Percentiles rank a stretch among this genome's conserved stretches.
Conservation (phyloP, 2,329 filamentous ascomycete species). For the Aspergillus vadensis region DNA sequence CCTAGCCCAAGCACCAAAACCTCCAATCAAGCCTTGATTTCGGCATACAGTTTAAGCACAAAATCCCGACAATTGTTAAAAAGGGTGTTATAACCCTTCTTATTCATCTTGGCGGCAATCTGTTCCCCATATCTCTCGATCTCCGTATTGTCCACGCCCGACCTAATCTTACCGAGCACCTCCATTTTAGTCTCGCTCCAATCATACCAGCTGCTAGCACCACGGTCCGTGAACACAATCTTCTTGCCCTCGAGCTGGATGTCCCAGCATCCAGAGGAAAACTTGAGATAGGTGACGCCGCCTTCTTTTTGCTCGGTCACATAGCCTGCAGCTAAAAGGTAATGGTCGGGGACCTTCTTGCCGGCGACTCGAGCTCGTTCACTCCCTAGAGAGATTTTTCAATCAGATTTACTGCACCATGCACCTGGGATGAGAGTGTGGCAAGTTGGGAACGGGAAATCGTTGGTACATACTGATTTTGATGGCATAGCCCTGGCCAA, state of each 20-base stretch:
- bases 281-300: background rate
- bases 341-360: background rate
- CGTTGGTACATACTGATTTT: background rate
- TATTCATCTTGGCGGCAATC: background rate
- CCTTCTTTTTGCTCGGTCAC: background rate
- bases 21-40: background rate
- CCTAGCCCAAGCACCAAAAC: no score
- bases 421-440: background rate
- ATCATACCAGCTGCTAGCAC: background rate
- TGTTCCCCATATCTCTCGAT: background rate
- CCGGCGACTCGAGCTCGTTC: conserved; percentile 1
- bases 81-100: background rate
- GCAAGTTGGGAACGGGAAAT: background rate
- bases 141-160: background rate
- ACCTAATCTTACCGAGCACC: background rate
- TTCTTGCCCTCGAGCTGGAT: background rate
- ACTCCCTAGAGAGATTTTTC: background rate
- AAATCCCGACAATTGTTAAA: background rate
- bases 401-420: background rate
- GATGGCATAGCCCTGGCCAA: conserved; percentile 1
- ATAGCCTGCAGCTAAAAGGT: conserved; percentile 1
- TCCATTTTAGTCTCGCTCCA: background rate
- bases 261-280: background rate
- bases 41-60: background rate
- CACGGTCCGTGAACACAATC: background rate